Base-by-base conservation (phyloP, 306 rosid species). In the Cajanus cajan region DNA sequence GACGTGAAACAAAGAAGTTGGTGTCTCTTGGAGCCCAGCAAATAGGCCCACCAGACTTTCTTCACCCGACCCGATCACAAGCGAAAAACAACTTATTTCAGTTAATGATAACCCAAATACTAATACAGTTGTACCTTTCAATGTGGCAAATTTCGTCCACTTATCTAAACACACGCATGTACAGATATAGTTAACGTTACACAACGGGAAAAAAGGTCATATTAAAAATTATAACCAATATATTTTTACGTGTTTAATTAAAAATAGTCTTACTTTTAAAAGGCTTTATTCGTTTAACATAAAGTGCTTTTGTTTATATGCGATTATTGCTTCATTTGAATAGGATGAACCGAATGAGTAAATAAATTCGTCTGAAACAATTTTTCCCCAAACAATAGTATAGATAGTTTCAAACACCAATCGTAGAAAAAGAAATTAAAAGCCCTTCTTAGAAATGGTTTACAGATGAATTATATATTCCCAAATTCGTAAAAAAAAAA, bases 91-190 rank as follows among this genome's bases (percentile, higher is more conserved):
- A 31, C 45, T 6, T 61, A 1, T 74, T 74, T 41, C 2, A 16
- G 34, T 31, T 59, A 33, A 45, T 21, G 54, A 34, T 21, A 14
- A 12, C 21, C 54, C 41, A 34, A 47, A 48, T 34, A 50, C 10
- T 4, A 34, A 33, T 18, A 36, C 4, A 34, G 0, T 8, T 28
- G 19, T 12, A 21, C 28, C 66, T 48, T 47, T 76, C 1, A 11
- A 36, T 37, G 73, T 77, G 81, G 31, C 74, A 65, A 37, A 51
- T 65, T 3, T 21, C 33, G 4, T 63, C 37, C 73, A 19, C 64
- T 13, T 4, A 7, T 45, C 71, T 16, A 8, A 33, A 28, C 31
- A 28, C 2, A 28, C 2, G 3, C 31, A 28, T 3, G 31, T 28
- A n/a, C n/a, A n/a, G n/a, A 31, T 16, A 18, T 15, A 1, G 12